Percentiles rank a stretch among this genome's conserved stretches.
Evolutionary conservation across 441 rosid species (phyloP).

Genomic region (Gossypium lobatum): DNA sequence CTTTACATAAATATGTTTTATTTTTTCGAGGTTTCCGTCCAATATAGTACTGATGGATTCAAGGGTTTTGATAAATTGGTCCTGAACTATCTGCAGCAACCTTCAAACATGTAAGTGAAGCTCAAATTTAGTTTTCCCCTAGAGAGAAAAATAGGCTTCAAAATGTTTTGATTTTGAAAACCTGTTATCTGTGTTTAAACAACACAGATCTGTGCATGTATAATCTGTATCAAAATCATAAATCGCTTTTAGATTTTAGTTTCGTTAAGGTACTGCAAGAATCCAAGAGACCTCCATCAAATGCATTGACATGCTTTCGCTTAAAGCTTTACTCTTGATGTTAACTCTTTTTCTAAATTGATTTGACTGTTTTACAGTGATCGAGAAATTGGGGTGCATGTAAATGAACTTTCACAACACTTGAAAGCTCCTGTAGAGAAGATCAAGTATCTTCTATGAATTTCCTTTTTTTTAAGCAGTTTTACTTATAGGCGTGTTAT

Average conservation of each 20-base stretch:
- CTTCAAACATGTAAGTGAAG: conserved; percentile 57
- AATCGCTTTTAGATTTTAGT: neutral
- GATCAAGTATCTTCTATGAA: conserved; percentile 48
- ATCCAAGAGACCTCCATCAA: neutral
- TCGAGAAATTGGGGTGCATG: conserved; percentile 70
- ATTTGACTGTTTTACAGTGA: conserved; percentile 38
- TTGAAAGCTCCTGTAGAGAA: conserved; percentile 70
- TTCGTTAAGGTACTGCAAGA: neutral
- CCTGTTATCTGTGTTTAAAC: neutral
- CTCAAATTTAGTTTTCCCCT: neutral
- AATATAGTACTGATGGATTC: conserved; percentile 47
- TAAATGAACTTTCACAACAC: conserved; percentile 63
- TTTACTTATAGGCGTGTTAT: neutral
- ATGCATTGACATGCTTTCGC: neutral
- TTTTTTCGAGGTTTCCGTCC: conserved; percentile 35
- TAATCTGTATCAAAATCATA: neutral
- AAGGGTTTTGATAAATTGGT: conserved; percentile 74
- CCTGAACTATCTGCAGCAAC: conserved; percentile 68
- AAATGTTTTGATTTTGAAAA: neutral
- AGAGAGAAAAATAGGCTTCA: neutral
- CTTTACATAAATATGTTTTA: conserved; percentile 4
- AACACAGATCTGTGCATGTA: no score
- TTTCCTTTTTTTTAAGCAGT: neutral
- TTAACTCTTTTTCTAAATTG: neutral
- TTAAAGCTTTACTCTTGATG: neutral